Evolutionary conservation across 2,329 filamentous ascomycete genomes (phyloP), one percentile per base, ranked within the genome.

Genomic region (Aspergillus arachidicola): DNA sequence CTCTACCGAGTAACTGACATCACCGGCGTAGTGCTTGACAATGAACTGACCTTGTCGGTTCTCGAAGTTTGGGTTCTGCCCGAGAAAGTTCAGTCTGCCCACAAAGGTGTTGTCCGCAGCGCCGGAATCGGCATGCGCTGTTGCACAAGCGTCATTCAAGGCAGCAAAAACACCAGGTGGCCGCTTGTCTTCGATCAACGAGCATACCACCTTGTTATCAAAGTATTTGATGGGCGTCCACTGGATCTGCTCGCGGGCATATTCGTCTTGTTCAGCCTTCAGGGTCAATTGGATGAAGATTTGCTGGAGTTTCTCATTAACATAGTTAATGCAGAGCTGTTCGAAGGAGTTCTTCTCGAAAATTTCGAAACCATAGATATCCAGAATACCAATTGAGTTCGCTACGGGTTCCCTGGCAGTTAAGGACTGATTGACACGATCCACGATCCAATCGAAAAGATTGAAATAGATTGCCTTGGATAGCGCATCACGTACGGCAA

Each of bases 221-320:
- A 98, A 99, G 80, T 98, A 99, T 73, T 95, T 96, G 84, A 99
- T 99, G 2, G 95, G 95, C 0, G 94, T 97, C 95, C 95, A 99
- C 75, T 96, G 89, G 75, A 99, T 99, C 83, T 98, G 90, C 79
- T 99, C 95, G 56, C 92, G 86, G 19, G 91, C 93, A 74, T 99
- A 99, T 78, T 99, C 95, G 71, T 99, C 95, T 81, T 99, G 95
- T 78, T 99, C 95, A 0, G 95, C 91, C 82, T 97, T 97, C 66
- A 99, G 80, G 0, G 95, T 99, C 71, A 99, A 84, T 79, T 99
- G 95, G 70, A 99, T 99, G 76, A 99, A 99, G 73, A 99, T 98
- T 75, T 99, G 95, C 80, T 99, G 95, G 62, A 99, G 83, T 80
- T 99, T 99, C 81, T 99, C 95, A 79, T 99, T 99, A 75, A 98